Percentiles rank a stretch among this genome's conserved stretches.
These are phyloP conservation scores for Aspergillus biplanus DNA, from an alignment of 495 filamentous ascomycete genomes.

Conservation along the genomic window DNA sequence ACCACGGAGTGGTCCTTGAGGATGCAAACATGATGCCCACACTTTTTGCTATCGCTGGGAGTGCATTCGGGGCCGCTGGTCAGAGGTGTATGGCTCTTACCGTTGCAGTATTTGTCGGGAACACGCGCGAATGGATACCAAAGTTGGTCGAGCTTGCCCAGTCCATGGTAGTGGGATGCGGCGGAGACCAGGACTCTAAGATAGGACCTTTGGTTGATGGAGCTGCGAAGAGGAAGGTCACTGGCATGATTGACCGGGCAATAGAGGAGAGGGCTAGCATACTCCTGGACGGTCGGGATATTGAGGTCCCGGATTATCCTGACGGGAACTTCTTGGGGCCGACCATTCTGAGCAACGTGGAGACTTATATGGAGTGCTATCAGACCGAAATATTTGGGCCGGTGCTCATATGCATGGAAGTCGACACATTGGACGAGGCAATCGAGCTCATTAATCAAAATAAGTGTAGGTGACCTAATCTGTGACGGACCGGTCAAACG, in stretches of 20 bases:
- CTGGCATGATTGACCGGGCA: constrained; percentile 35
- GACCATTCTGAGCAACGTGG: constrained; percentile 32
- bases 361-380: constrained; percentile 38
- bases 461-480: constrained; percentile 25
- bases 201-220: constrained; percentile 33
- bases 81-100: constrained; percentile 36
- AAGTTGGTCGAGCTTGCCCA: constrained; percentile 34
- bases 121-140: constrained; percentile 25
- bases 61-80: constrained; percentile 37
- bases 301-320: constrained; percentile 29
- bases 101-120: constrained; percentile 36
- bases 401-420: constrained; percentile 36
- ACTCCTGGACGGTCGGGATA: constrained; percentile 31
- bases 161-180: constrained; percentile 32
- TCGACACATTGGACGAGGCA: constrained; percentile 32
- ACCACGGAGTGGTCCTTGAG: constrained; percentile 34
- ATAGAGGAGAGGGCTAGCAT: constrained; percentile 26
- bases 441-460: constrained; percentile 36
- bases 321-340: constrained; percentile 37
- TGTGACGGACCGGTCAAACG: background rate
- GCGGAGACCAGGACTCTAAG: constrained; percentile 27
- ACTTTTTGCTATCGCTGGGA: constrained; percentile 33
- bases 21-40: constrained; percentile 36
- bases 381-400: constrained; percentile 38
- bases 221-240: constrained; percentile 21